These are phyloP conservation scores for Trichosporon sp. DNA, from an alignment of 1,284 basidiomycete species.

Conservation along the genomic window DNA sequence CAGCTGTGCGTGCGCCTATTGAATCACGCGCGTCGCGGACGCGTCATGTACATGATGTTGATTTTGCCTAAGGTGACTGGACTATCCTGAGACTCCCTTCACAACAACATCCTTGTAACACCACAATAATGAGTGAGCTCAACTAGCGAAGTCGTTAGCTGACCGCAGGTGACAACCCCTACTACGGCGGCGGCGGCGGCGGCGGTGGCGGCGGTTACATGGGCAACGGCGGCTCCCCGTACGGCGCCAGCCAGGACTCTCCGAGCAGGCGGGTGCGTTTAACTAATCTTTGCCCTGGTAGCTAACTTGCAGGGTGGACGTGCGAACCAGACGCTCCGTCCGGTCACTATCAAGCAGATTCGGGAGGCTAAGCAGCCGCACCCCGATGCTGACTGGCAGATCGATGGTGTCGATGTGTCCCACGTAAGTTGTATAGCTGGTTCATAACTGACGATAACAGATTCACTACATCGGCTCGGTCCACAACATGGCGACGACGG, in stretches of 20 bases:
- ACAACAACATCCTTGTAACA: conserved; percentile 13
- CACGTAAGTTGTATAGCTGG: conserved; percentile 1
- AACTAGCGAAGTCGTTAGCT: neutral
- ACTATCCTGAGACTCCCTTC: conserved; percentile 15
- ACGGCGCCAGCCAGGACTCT: conserved; percentile 47
- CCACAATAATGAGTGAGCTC: conserved; percentile 29
- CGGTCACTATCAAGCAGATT: conserved; percentile 83
- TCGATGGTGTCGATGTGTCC: conserved; percentile 78
- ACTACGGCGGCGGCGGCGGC: conserved; percentile 42
- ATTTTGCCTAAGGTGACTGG: conserved; percentile 19
- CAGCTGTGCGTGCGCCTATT: neutral
- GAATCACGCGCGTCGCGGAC: conserved; percentile 22
- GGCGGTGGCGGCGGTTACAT: conserved; percentile 43
- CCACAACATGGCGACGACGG: conserved; percentile 67
- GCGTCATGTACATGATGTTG: conserved; percentile 24
- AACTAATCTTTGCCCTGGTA: neutral
- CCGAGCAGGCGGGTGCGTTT: conserved; percentile 40
- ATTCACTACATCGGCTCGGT: conserved; percentile 77
- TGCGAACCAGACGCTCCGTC: conserved; percentile 69
- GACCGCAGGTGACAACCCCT: conserved; percentile 49
- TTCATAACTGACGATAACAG: conserved; percentile 38
- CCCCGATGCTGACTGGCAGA: conserved; percentile 81
- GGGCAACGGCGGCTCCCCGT: conserved; percentile 46
- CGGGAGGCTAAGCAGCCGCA: conserved; percentile 76
- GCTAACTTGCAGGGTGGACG: conserved; percentile 41